Evolutionary conservation across 805 yeast genomes (phyloP).

Genomic region (Candida piceae): DNA sequence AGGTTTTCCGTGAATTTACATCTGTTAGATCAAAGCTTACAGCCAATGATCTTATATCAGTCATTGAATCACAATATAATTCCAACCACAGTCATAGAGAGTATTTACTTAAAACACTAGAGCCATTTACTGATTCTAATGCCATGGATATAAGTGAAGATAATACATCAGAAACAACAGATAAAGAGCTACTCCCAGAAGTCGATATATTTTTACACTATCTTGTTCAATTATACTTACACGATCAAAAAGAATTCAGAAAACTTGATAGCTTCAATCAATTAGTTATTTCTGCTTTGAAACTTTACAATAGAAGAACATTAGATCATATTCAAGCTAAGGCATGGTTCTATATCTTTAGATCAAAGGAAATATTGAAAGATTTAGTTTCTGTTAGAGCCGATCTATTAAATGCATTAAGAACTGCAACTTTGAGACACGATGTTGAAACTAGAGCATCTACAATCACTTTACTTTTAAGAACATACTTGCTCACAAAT

Average conservation of each 20-base stretch:
- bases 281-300: conserved; percentile 48
- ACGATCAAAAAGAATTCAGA: conserved; percentile 52
- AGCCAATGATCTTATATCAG: conserved; percentile 46
- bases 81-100: conserved; percentile 37
- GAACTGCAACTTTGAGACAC: conserved; percentile 88
- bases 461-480: conserved; percentile 75
- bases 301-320: conserved; percentile 70
- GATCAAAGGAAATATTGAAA: conserved; percentile 63
- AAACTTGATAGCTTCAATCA: conserved; percentile 50
- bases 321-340: conserved; percentile 85
- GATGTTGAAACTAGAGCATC: conserved; percentile 90
- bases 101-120: conserved; percentile 34
- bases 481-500: conserved; percentile 72
- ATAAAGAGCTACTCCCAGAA: conserved; percentile 60
- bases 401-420: conserved; percentile 63
- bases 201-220: conserved; percentile 75
- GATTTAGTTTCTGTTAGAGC: conserved; percentile 59
- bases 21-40: conserved; percentile 63
- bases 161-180: conserved; percentile 11
- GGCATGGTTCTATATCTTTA: conserved; percentile 84
- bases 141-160: conserved; percentile 31
- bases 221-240: conserved; percentile 68
- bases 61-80: conserved; percentile 55
- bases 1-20: conserved; percentile 79
- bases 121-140: conserved; percentile 28